phyloP scores from a whole-genome alignment of 805 yeast genomes.

The Wickerhamomyces kurtzmanii region DNA sequence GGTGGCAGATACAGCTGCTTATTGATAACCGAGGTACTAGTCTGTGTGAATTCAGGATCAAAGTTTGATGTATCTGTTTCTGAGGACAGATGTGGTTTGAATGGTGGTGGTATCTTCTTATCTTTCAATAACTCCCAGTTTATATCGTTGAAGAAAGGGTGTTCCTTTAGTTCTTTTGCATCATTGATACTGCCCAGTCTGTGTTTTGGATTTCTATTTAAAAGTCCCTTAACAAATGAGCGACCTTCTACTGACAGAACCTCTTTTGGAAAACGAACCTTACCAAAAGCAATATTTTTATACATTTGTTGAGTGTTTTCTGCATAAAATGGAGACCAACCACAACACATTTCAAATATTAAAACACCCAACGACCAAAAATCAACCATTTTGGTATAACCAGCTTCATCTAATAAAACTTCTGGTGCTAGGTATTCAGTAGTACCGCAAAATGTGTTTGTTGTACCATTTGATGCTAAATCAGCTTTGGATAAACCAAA shows the following conservation, averaged over 20 bases:
- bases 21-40: conserved; percentile 74
- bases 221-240: conserved; percentile 87
- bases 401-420: conserved; percentile 87
- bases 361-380: conserved; percentile 97
- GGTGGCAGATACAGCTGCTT: conserved; percentile 43
- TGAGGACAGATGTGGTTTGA: conserved; percentile 83
- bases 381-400: conserved; percentile 98
- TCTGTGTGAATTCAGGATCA: conserved; percentile 94
- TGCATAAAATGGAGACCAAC: conserved; percentile 98
- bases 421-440: conserved; percentile 98
- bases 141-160: conserved; percentile 83
- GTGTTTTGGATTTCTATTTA: conserved; percentile 93
- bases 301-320: conserved; percentile 98
- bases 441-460: conserved; percentile 97
- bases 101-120: conserved; percentile 91
- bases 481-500: conserved; percentile 95
- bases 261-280: conserved; percentile 94
- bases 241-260: conserved; percentile 90
- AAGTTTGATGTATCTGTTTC: conserved; percentile 95
- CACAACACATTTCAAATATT: conserved; percentile 98
- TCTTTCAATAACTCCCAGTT: conserved; percentile 77
- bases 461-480: conserved; percentile 70
- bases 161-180: conserved; percentile 87
- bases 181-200: conserved; percentile 87
- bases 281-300: conserved; percentile 97